phyloP scores from a whole-genome alignment of 306 rosid species.

The Cucurbita pepo region DNA sequence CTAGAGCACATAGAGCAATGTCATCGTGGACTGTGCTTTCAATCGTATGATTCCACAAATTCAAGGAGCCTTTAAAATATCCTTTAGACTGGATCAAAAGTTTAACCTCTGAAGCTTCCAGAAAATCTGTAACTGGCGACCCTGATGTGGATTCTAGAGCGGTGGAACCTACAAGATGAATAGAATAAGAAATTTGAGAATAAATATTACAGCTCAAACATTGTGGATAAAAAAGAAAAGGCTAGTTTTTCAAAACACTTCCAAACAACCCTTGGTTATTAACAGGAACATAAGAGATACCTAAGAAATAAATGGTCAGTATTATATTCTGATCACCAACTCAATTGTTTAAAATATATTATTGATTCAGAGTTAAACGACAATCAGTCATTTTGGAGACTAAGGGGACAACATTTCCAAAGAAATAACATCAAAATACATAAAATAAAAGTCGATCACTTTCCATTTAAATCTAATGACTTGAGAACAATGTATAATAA shows the following conservation, averaged over 20 bases:
- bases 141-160: slow-evolving; percentile 49
- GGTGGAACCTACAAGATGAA: slow-evolving; percentile 39
- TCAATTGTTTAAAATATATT: not conserved
- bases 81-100: slow-evolving; percentile 43
- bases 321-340: not conserved
- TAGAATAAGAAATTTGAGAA: not conserved
- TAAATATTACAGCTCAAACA: not conserved
- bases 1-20: slow-evolving; percentile 48
- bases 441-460: not conserved
- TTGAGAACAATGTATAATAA: not conserved
- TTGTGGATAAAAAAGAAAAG: not conserved
- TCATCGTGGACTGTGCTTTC: slow-evolving; percentile 38
- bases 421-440: not conserved
- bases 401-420: too few relatives aligned
- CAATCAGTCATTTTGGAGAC: not conserved
- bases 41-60: slow-evolving; percentile 39
- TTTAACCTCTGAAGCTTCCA: slow-evolving; percentile 42
- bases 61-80: slow-evolving; percentile 60
- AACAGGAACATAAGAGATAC: not conserved
- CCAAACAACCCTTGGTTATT: not conserved
- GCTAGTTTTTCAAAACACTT: not conserved
- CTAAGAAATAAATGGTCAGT: not conserved
- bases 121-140: slow-evolving; percentile 31
- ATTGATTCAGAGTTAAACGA: not conserved
- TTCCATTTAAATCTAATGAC: not conserved